phyloP scores from a whole-genome alignment of 1,284 basidiomycete species.

The Exobasidium cylindrosporum region DNA sequence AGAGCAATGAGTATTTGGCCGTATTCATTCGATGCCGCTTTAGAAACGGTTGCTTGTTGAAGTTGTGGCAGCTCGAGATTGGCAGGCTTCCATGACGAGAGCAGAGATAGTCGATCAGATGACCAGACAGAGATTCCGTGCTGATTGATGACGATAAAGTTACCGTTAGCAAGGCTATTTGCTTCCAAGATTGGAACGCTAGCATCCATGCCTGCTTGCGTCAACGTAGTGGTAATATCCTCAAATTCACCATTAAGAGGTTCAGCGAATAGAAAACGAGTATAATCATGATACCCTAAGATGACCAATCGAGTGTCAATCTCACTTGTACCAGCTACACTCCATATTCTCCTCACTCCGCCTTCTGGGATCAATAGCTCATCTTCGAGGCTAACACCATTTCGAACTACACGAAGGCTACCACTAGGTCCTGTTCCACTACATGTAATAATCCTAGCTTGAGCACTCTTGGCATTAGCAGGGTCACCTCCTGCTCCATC shows the following conservation, averaged over 20 bases:
- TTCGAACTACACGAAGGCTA: conserved; percentile 75
- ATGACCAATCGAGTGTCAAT: neutral
- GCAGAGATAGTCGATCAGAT: neutral
- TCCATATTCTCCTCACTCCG: conserved; percentile 8
- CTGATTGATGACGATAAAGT: conserved; percentile 23
- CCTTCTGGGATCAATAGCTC: conserved; percentile 38
- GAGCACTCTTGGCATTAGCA: conserved; percentile 23
- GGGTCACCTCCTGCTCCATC: conserved; percentile 63
- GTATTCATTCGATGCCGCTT: neutral
- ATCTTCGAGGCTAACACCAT: conserved; percentile 78
- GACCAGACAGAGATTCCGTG: conserved; percentile 15
- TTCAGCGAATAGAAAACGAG: conserved; percentile 16
- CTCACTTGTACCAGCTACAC: neutral
- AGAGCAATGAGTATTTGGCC: conserved; percentile 67
- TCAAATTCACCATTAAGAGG: conserved; percentile 1
- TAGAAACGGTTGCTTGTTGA: neutral
- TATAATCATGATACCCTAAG: conserved; percentile 3
- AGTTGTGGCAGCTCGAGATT: neutral
- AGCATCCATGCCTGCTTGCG: neutral
- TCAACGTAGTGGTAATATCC: neutral
- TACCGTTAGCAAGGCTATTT: neutral
- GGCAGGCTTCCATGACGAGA: conserved; percentile 3
- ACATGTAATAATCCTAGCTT: conserved; percentile 81
- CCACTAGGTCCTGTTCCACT: conserved; percentile 81
- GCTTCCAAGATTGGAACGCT: neutral